phyloP scores from a whole-genome alignment of 2,329 filamentous ascomycete genomes.

The Parascedosporium putredinis region DNA sequence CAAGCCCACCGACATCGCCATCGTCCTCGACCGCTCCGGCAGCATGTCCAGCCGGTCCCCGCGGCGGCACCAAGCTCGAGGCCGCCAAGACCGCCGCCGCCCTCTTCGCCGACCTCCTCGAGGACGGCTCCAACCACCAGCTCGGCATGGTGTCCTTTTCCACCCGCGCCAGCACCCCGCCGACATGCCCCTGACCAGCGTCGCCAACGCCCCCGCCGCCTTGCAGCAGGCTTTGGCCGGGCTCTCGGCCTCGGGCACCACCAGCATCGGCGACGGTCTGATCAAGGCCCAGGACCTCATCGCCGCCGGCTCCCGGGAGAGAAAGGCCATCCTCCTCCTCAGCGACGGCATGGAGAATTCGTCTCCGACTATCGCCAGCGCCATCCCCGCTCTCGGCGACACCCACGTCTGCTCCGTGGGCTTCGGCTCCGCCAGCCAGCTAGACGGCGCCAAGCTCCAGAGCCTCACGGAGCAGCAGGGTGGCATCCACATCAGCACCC shows the following conservation, averaged over 20 bases:
- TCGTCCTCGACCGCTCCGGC: neutral
- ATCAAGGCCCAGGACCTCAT: neutral
- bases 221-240: neutral
- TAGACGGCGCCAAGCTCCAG: neutral
- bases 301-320: neutral
- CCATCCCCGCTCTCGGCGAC: neutral
- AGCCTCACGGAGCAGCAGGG: neutral
- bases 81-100: neutral
- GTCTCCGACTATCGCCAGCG: neutral
- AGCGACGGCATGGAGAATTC: neutral
- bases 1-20: neutral
- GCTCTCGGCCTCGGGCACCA: neutral
- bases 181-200: neutral
- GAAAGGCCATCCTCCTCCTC: neutral
- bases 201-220: neutral
- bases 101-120: neutral
- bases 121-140: neutral
- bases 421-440: neutral
- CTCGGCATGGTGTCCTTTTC: neutral
- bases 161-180: neutral
- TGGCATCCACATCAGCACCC: neutral
- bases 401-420: neutral
- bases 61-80: neutral
- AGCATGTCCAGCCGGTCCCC: neutral
- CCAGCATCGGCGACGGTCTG: neutral